Evolutionary conservation across 441 rosid species (phyloP), one percentile per base, ranked within the genome.

Genomic region (Omphalea diandra): DNA sequence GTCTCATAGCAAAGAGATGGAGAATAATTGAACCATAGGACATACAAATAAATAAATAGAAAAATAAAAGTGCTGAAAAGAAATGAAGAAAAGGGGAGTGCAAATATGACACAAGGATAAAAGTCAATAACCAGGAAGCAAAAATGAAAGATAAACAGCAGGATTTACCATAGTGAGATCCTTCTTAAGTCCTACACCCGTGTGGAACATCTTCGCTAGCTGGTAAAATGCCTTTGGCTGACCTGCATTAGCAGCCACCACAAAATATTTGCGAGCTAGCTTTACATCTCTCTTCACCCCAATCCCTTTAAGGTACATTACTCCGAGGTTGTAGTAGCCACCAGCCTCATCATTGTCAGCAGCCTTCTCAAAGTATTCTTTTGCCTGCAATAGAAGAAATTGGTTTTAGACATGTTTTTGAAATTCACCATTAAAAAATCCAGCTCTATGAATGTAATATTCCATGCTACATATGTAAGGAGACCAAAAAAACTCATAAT

Each of bases 211-310:
- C 86, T 87, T 96, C 57, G 97, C 99, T 75, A 96, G 85, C 83
- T 96, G 99, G 83, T 90, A 96, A 81, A 91, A 90, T 55, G 98
- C 99, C 87, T 96, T 96, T 31, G 97, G 97, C 74, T 90, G 97
- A 75, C 97, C 98, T 44, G 83, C 88, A 81, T 93, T 96, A 58
- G 99, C 98, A 80, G 98, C 99, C 50, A 59, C 74, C 55, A 90
- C 75, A 76, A 96, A 91, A 78, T 79, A 85, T 63, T 80, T 81
- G 76, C 88, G 85, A 2, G 98, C 99, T 63, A 78, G 68, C 78
- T 88, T 93, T 69, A 96, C 88, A 76, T 96, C 98, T 78, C 88
- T 90, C 80, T 79, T 87, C 55, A 96, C 97, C 52, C 98, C 97
- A 20, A 96, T 88, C 69, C 87, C 97, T 81, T 87, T 96, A 59